phyloP scores from a whole-genome alignment of 306 rosid genomes.

The Dryas octopetala region DNA sequence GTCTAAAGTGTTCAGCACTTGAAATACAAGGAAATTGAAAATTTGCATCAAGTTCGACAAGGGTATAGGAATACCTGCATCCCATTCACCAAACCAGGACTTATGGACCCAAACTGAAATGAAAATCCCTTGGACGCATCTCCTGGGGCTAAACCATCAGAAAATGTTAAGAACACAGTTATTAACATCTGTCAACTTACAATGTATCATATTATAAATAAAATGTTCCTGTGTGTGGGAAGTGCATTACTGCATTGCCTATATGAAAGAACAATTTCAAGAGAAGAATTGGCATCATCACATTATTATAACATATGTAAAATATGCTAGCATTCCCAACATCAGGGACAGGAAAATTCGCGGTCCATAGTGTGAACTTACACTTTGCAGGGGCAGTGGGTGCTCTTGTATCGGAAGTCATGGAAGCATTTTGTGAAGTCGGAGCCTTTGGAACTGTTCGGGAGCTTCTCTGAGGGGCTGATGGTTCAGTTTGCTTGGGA shows the following conservation, averaged over 20 bases:
- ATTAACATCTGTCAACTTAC: background rate
- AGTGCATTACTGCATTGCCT: background rate
- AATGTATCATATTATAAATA: background rate
- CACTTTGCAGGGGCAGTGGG: conserved; percentile 58
- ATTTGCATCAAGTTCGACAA: conserved; percentile 8
- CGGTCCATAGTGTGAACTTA: conserved; percentile 30
- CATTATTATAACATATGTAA: background rate
- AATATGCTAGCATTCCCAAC: background rate
- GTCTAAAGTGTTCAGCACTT: background rate
- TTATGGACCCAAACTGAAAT: conserved; percentile 86
- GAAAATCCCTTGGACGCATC: conserved; percentile 64
- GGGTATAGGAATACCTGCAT: conserved; percentile 55
- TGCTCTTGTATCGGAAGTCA: conserved; percentile 43
- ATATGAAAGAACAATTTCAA: background rate
- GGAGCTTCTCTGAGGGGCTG: conserved; percentile 52
- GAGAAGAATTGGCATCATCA: background rate
- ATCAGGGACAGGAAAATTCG: background rate
- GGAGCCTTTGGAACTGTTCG: conserved; percentile 68
- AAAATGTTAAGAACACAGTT: background rate
- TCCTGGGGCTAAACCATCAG: conserved; percentile 47
- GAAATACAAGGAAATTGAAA: conserved; percentile 1
- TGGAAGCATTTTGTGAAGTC: conserved; percentile 55
- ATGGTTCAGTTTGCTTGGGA: conserved; percentile 55
- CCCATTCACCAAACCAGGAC: conserved; percentile 68
- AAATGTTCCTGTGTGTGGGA: background rate